Evolutionary conservation across 345 rosid species (phyloP).

Genomic region (Eucalyptus sp.): DNA sequence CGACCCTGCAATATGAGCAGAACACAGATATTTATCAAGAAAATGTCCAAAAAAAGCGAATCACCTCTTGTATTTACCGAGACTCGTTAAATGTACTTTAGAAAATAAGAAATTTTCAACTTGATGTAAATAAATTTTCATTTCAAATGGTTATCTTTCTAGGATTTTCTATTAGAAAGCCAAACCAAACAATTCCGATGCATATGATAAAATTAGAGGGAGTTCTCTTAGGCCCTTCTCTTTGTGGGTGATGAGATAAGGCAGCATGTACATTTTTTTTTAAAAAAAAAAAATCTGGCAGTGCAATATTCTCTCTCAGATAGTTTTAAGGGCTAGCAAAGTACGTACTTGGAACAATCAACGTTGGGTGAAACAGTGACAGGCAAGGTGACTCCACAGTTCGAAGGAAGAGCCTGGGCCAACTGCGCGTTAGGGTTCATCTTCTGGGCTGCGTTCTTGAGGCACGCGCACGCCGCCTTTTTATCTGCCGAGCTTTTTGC

Average conservation of each 20-base stretch:
- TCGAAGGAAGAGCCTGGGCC: slow-evolving; percentile 48
- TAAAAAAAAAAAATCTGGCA: background rate
- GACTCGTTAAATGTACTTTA: background rate
- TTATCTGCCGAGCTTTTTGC: slow-evolving; percentile 43
- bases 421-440: slow-evolving; percentile 39
- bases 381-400: slow-evolving; percentile 43
- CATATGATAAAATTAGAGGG: background rate
- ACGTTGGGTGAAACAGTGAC: slow-evolving; percentile 37
- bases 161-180: background rate
- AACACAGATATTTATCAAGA: background rate
- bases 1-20: background rate
- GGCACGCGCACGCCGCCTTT: slow-evolving; percentile 57
- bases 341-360: slow-evolving; percentile 54
- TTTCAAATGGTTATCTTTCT: background rate
- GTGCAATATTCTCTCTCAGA: background rate
- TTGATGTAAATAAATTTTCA: background rate
- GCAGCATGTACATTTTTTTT: background rate
- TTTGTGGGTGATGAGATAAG: background rate
- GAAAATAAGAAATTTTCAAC: background rate
- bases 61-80: background rate
- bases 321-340: background rate
- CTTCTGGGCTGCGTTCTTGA: slow-evolving; percentile 39
- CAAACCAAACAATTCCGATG: background rate
- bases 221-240: background rate
- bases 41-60: background rate